Evolutionary conservation across 2,329 filamentous ascomycete species (phyloP).

Genomic region (Fusarium austroafricanum): DNA sequence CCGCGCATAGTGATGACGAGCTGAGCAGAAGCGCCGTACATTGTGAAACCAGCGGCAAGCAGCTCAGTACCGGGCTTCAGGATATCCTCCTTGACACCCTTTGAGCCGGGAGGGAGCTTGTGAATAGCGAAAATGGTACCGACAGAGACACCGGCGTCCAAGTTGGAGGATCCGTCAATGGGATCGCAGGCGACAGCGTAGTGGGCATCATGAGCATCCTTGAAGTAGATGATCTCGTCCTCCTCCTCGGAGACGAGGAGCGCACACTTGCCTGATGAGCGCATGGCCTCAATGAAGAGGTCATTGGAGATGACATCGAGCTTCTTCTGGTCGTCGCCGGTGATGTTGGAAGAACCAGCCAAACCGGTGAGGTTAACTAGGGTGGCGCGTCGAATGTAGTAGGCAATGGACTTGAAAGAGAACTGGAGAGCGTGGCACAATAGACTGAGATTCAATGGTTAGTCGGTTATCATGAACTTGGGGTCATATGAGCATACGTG

Average conservation of each 20-base stretch:
- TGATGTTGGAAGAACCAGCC: constrained; percentile 93
- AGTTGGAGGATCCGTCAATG: constrained; percentile 96
- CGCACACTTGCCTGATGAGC: constrained; percentile 88
- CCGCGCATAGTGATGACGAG: constrained; percentile 97
- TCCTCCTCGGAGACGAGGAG: constrained; percentile 98
- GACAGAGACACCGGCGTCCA: constrained; percentile 97
- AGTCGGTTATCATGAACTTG: constrained; percentile 25
- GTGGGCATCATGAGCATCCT: constrained; percentile 77
- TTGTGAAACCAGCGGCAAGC: constrained; percentile 97
- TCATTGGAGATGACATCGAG: constrained; percentile 99
- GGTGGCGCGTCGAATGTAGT: constrained; percentile 97
- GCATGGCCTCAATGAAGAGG: constrained; percentile 96
- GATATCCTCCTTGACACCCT: constrained; percentile 84
- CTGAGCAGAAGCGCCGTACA: constrained; percentile 98
- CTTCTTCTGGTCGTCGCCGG: constrained; percentile 99
- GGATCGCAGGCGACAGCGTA: constrained; percentile 98
- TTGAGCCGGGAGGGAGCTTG: constrained; percentile 82
- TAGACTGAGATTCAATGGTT: constrained; percentile 66
- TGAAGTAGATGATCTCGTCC: constrained; percentile 90
- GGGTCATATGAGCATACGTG: constrained; percentile 69
- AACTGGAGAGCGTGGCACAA: constrained; percentile 98
- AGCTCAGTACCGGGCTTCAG: constrained; percentile 91
- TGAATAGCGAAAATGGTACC: constrained; percentile 97
- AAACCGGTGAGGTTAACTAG: constrained; percentile 96
- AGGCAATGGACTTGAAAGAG: constrained; percentile 99